A percentile compares a stretch with the other conserved stretches of the same genome.
Evolutionary conservation across 345 rosid genomes (phyloP).

Genomic region (Angophora floribunda): DNA sequence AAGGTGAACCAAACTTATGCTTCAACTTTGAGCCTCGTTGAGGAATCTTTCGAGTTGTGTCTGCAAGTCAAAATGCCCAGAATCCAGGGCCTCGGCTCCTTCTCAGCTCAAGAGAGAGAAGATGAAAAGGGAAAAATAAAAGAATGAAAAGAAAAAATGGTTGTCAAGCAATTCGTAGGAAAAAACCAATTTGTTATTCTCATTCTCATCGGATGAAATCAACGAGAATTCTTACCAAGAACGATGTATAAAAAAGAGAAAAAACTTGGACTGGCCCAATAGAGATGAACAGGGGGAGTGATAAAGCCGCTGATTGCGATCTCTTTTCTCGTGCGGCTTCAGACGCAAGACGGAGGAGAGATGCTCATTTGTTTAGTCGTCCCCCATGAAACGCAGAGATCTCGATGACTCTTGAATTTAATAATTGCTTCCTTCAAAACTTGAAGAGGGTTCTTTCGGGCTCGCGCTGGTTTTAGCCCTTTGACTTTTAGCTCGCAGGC

Average conservation of each 20-base stretch:
- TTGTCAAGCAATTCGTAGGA: background rate
- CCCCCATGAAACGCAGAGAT: background rate
- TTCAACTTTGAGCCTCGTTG: conserved; percentile 36
- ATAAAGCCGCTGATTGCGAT: conserved; percentile 52
- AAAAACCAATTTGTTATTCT: background rate
- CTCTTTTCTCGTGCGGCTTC: conserved; percentile 12
- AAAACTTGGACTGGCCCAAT: background rate
- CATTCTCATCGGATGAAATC: background rate
- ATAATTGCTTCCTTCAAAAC: background rate
- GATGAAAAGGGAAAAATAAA: background rate
- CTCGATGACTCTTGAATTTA: background rate
- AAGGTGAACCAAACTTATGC: background rate
- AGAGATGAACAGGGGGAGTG: background rate
- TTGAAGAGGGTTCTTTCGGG: background rate
- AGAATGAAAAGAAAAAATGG: background rate
- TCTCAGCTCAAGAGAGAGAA: background rate
- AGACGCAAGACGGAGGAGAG: background rate
- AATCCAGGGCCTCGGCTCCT: conserved; percentile 10
- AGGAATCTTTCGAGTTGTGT: conserved; percentile 38
- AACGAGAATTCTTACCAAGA: background rate
- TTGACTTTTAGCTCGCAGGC: background rate
- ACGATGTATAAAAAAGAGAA: background rate
- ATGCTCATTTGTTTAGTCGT: background rate
- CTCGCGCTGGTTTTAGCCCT: background rate
- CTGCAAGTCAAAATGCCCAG: conserved; percentile 47